Evolutionary conservation across 2,329 filamentous ascomycete species (phyloP).

Genomic region (Colletotrichum sp.): DNA sequence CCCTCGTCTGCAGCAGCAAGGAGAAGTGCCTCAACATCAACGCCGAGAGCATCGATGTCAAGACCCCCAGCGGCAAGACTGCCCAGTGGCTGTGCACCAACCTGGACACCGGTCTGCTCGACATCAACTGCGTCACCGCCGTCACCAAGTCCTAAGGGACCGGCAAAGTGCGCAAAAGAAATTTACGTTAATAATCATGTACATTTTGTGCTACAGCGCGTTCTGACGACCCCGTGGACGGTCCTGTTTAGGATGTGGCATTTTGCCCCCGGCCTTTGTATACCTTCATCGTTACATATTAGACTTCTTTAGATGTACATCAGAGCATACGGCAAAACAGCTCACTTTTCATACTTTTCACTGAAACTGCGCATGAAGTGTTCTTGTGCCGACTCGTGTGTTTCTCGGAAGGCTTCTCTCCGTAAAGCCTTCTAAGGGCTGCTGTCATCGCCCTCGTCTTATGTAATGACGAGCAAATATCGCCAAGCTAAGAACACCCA

Average conservation of each 20-base stretch:
- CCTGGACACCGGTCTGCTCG: constrained; percentile 10
- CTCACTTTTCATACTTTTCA: background rate
- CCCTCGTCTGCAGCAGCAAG: constrained; percentile 20
- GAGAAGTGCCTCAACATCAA: constrained; percentile 20
- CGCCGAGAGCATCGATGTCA: constrained; percentile 15
- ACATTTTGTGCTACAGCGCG: background rate
- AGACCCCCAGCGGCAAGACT: constrained; percentile 15
- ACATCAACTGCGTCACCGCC: constrained; percentile 15
- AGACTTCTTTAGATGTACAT: background rate
- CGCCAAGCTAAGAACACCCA: background rate
- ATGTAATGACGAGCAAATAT: accelerated
- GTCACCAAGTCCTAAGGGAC: background rate
- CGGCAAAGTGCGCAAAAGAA: background rate
- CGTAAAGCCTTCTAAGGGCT: background rate
- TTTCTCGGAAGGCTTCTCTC: background rate
- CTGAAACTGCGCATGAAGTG: accelerated
- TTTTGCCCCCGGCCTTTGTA: background rate
- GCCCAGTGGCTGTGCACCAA: constrained; percentile 18
- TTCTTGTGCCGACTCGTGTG: background rate
- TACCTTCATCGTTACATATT: background rate
- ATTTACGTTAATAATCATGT: background rate
- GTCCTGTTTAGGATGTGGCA: background rate
- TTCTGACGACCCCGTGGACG: background rate
- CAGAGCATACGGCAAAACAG: background rate
- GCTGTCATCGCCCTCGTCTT: accelerated